These are phyloP conservation scores for Dactylellina leptospora DNA, from an alignment of 2,329 filamentous ascomycete genomes.

Conservation along the genomic window DNA sequence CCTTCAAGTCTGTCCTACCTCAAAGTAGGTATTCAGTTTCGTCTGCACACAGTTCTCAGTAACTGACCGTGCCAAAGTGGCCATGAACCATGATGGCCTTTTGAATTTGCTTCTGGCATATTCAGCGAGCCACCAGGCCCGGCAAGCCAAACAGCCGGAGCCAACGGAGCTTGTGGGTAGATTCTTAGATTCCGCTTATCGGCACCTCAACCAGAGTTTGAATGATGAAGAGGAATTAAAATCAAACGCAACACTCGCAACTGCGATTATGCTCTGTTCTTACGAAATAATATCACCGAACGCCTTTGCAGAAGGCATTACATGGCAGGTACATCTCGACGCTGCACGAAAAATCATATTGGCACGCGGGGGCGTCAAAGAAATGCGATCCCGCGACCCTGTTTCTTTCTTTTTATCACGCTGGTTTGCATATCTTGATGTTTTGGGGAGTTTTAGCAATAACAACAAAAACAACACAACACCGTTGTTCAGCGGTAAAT, in stretches of 20 bases:
- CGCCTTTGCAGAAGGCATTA: constrained; percentile 78
- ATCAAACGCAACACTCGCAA: constrained; percentile 77
- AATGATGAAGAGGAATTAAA: constrained; percentile 70
- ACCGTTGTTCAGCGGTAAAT: constrained; percentile 65
- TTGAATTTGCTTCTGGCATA: constrained; percentile 81
- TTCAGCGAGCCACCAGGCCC: constrained; percentile 82
- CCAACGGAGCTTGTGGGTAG: constrained; percentile 79
- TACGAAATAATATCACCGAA: constrained; percentile 84
- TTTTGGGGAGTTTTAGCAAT: constrained; percentile 73
- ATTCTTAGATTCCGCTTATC: constrained; percentile 82
- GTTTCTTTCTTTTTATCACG: constrained; percentile 78
- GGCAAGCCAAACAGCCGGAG: constrained; percentile 76
- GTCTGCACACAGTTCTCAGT: constrained; percentile 46
- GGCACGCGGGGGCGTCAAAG: constrained; percentile 69
- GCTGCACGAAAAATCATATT: constrained; percentile 79
- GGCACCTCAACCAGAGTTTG: constrained; percentile 74
- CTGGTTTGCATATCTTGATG: constrained; percentile 86
- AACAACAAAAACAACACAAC: constrained; percentile 62
- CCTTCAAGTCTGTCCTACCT: constrained; percentile 70
- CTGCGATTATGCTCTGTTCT: constrained; percentile 84
- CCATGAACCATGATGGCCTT: constrained; percentile 74
- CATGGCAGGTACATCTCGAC: constrained; percentile 81
- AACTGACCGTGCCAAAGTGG: constrained; percentile 65
- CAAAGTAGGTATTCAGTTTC: constrained; percentile 65
- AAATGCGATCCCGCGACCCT: constrained; percentile 66